phyloP scores from a whole-genome alignment of 2,329 filamentous ascomycete genomes.

The Phyllachora maydis region DNA sequence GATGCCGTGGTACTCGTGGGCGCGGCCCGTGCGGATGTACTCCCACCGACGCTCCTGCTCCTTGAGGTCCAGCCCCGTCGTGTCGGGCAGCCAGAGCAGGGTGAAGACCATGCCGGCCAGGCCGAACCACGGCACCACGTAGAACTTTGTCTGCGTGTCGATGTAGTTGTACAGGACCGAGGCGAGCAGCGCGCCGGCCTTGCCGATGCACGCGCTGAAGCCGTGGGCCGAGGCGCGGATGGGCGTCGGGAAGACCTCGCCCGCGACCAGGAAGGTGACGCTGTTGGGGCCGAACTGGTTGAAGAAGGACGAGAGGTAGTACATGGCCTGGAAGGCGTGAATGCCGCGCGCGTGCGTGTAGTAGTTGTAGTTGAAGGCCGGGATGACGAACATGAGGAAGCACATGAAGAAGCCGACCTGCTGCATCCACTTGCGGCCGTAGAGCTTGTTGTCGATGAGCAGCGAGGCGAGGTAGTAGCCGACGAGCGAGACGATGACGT shows the following conservation, averaged over 20 bases:
- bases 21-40: slow-evolving; percentile 62
- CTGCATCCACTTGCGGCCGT: slow-evolving; percentile 92
- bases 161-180: slow-evolving; percentile 94
- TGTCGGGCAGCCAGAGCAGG: slow-evolving; percentile 79
- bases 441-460: slow-evolving; percentile 88
- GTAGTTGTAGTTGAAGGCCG: slow-evolving; percentile 73
- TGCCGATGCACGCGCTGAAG: slow-evolving; percentile 80
- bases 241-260: slow-evolving; percentile 89
- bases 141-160: slow-evolving; percentile 63
- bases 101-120: slow-evolving; percentile 72
- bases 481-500: slow-evolving; percentile 64
- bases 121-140: slow-evolving; percentile 90
- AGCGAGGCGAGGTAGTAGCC: slow-evolving; percentile 85
- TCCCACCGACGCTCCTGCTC: slow-evolving; percentile 90
- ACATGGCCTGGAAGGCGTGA: slow-evolving; percentile 91
- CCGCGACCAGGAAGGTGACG: slow-evolving; percentile 89
- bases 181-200: slow-evolving; percentile 70
- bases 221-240: slow-evolving; percentile 88
- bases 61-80: slow-evolving; percentile 87
- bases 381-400: slow-evolving; percentile 85
- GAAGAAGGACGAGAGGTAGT: slow-evolving; percentile 95
- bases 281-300: slow-evolving; percentile 97
- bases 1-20: slow-evolving; percentile 75
- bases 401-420: slow-evolving; percentile 82
- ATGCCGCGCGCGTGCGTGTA: slow-evolving; percentile 54